Base-by-base conservation (phyloP, 352 stramenopile species). In the Pythium periplocum region DNA sequence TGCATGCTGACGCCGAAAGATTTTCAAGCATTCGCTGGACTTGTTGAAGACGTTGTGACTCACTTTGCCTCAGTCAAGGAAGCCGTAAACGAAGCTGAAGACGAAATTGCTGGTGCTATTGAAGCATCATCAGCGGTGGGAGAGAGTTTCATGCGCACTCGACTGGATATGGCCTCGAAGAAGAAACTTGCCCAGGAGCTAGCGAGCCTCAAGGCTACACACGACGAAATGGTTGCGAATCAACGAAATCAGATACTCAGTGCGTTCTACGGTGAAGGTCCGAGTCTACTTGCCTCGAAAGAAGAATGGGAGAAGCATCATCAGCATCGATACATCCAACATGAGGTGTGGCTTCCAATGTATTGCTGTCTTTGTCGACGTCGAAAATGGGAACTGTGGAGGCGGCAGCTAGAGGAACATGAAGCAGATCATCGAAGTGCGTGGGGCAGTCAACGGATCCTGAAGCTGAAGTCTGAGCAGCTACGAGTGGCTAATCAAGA, bases 261-360 rank as follows among this genome's bases (percentile, higher is more conserved):
- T 32, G 56, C 52, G 1, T 70, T 73, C 34, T 47, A 52, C 4
- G 36, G 43, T 2, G 43, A 66, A 12, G 61, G 52, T 4, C 63
- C 63, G 0, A 63, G 44, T 40, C 45, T 66, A 1, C 46, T 79
- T n/a, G 48, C 58, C 6, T 32, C 55, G 0, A 85, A 75, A 48
- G 73, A 87, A 46, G 61, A 81, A 37, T 90, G 79, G 79, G 73
- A 86, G 55, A 84, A 77, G 43, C 70, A 85, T 7, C 77, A 90
- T 35, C 79, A 87, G 2, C 79, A 90, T 53, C 75, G 77, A 30
- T 73, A 73, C 10, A 85, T 90, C 47, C 69, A 64, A 3, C 61
- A 77, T 34, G 30, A 53, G 0, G 30, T 55, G 2, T 40, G 30
- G 47, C 11, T 73, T 2, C 68, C 69, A 0, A 8, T 78, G 3